phyloP scores from a whole-genome alignment of 176 grass and related monocot genomes.

The Carex parvula region DNA sequence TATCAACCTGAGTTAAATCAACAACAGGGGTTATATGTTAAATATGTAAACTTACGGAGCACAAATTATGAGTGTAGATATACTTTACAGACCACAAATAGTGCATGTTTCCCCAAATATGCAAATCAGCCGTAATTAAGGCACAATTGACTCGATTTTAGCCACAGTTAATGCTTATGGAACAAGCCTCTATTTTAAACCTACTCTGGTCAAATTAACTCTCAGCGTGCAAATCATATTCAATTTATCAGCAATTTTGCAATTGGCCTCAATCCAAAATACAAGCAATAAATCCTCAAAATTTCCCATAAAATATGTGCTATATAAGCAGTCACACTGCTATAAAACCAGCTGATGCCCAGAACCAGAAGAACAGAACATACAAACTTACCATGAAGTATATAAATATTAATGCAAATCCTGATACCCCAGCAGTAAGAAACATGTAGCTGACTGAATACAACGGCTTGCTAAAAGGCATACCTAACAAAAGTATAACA shows the following conservation, averaged over 20 bases:
- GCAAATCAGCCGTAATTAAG: background rate
- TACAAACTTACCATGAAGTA: slow-evolving; percentile 71
- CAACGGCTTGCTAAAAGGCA: slow-evolving; percentile 93
- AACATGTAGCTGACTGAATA: slow-evolving; percentile 94
- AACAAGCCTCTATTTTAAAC: background rate
- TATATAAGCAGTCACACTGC: background rate
- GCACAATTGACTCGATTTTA: background rate
- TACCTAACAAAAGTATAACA: slow-evolving; percentile 41
- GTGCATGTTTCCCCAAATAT: background rate
- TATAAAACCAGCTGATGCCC: background rate
- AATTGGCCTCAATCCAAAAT: slow-evolving; percentile 7
- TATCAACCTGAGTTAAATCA: slow-evolving; percentile 54
- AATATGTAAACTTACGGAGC: background rate
- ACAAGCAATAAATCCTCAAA: background rate
- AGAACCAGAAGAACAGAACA: slow-evolving; percentile 11
- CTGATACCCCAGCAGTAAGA: slow-evolving; percentile 66
- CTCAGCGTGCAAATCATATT: background rate
- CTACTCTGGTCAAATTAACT: background rate
- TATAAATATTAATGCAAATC: slow-evolving; percentile 59
- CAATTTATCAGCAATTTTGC: background rate
- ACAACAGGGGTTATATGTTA: background rate
- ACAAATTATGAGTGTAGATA: background rate
- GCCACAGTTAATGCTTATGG: background rate
- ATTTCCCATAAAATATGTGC: background rate
- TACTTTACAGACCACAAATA: background rate